Conservation (phyloP, 2,329 filamentous ascomycete genomes). For the Alternaria incomplexa region DNA sequence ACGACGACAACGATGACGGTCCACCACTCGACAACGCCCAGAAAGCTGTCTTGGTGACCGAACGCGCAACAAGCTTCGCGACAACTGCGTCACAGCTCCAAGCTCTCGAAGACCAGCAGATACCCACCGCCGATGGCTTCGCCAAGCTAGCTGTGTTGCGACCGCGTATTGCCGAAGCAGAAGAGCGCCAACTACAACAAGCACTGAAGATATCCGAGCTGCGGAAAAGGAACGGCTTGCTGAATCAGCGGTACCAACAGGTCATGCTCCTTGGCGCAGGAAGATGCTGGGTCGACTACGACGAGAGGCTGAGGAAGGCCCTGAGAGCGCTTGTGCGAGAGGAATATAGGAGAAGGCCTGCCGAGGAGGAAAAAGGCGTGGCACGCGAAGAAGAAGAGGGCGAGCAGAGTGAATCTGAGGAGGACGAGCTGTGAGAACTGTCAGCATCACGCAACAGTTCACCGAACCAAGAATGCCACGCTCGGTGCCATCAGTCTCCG, state of each 20-base stretch:
- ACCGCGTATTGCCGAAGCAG: constrained; percentile 67
- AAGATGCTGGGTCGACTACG: constrained; percentile 72
- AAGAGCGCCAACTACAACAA: constrained; percentile 67
- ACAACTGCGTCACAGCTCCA: constrained; percentile 52
- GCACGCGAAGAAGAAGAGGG: constrained; percentile 4
- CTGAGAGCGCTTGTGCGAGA: constrained; percentile 70
- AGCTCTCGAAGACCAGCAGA: constrained; percentile 51
- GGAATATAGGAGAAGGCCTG: constrained; percentile 63
- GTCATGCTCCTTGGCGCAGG: constrained; percentile 71
- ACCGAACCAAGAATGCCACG: neutral
- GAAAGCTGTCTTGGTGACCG: constrained; percentile 50
- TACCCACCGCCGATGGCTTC: constrained; percentile 52
- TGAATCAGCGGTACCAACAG: constrained; percentile 71
- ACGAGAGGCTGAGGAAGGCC: constrained; percentile 68
- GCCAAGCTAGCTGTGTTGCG: constrained; percentile 64
- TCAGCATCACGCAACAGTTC: neutral
- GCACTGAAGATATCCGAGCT: constrained; percentile 67
- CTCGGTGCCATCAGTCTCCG: neutral
- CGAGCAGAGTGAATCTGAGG: neutral
- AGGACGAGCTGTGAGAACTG: constrained; percentile 14
- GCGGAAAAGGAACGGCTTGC: constrained; percentile 65
- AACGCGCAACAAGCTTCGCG: constrained; percentile 52
- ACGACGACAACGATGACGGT: constrained; percentile 22
- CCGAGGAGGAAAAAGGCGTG: constrained; percentile 24
- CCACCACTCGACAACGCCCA: constrained; percentile 29